Base-by-base conservation (phyloP, 495 filamentous ascomycete genomes). In the Annulohypoxylon moriforme region DNA sequence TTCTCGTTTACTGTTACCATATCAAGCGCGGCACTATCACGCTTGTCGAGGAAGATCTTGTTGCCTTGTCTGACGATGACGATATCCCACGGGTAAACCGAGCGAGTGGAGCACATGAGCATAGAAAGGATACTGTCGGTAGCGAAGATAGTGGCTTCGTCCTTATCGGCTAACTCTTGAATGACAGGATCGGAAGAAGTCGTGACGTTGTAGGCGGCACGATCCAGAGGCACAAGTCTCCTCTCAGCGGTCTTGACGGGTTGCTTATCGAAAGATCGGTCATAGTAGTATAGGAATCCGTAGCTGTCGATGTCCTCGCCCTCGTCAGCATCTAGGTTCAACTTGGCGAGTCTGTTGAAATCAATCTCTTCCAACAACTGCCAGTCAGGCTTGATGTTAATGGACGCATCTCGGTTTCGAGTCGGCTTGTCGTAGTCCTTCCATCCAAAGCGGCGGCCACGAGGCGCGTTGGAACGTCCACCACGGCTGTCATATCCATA, bases 1-100 rank as follows among this genome's bases (percentile, higher is more conserved):
- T 99, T 99, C 84, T 99, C 96, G 83, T 99, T 99, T 74, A 98
- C 96, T 0, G 93, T 97, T 46, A 98, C 94, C 86, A 97, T 92
- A 83, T 99, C 96, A n/a, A 99, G 85, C 13, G 90, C 91, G 38
- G 93, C 91, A 64, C 92, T 93, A 61, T 97, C 94, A 62, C 96
- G 92, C 89, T 99, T 99, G 87, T 99, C 96, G 71, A 99, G 91
- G 88, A 92, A 99, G 81, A 99, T 87, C 87, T 98, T 98, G 89
- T 94, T 92, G 78, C 92, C 93, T 78, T 95, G 92, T 73, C 91
- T 88, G 58, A 91, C 82, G 69, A 99, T 95, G 77, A 99, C 91
- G 66, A 99, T 90, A 81, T 99, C 96, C 96, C 96, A 99, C 11
- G 94, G 93, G 86, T 98, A 97, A 50, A 99, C 92, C 38, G 92